Base-by-base conservation (phyloP, 805 yeast genomes). In the Kodamaea hsintzibuensis region DNA sequence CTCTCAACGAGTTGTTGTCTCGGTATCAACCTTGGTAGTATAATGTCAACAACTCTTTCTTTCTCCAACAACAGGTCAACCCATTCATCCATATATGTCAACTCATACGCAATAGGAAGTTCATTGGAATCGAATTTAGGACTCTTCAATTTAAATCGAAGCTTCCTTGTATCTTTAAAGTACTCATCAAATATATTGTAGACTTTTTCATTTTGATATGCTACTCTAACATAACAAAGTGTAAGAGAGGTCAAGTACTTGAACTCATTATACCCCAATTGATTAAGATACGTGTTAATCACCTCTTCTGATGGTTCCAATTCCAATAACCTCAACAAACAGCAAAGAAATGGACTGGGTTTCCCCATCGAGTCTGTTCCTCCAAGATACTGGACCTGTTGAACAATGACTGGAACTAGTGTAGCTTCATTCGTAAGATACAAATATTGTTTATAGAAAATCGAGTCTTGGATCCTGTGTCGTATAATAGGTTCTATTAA, bases 271-370 rank as follows among this genome's bases (percentile, higher is more conserved):
- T 61, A 68, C 52, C 86, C 83, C 49, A 75, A 71, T 60, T 92
- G 95, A 1, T 67, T 67, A 10, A 87, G 69, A 57, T 82, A 78
- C 51, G 83, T 78, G 14, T 72, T 63, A 1, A 89, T 63, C 3
- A 89, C 82, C 3, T 83, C 88, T 9, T 64, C 62, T 1, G 78
- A 61, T 0, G 98, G 98, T 57, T 83, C 83, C 14, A 95, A 68
- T 67, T 93, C 96, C 3, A 92, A 74, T 54, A 93, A 66, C 58
- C 93, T 84, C 62, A 90, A 82, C 35, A 91, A 67, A 45, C 96
- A 76, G 63, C 96, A 85, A n/a, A 89, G 65, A 60, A 90, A 91
- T 12, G 85, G 86, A 14, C 88, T 75, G 0, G 96, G 95, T 56
- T 82, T 69, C 33, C 83, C 83, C 18, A 71, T 73, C 13, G 77